These are phyloP conservation scores for Umbilicaria muhlenbergii DNA, from an alignment of 495 filamentous ascomycete species.

Conservation along the genomic window DNA sequence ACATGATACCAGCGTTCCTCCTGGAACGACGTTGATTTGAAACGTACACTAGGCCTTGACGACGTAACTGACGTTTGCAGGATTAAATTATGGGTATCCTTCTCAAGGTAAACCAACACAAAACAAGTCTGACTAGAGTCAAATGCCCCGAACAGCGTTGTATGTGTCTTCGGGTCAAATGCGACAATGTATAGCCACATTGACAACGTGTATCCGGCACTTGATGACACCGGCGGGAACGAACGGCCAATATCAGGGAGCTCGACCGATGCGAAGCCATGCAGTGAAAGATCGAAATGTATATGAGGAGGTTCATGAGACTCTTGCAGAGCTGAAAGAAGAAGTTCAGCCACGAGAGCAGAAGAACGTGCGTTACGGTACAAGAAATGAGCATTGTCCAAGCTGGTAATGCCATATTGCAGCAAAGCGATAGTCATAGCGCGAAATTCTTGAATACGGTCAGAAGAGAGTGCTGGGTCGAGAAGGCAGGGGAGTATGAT, in stretches of 20 bases:
- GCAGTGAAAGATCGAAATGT: slow-evolving; percentile 80
- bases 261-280: slow-evolving; percentile 82
- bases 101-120: slow-evolving; percentile 82
- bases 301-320: slow-evolving; percentile 69
- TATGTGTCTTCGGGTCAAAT: slow-evolving; percentile 75
- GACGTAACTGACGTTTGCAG: slow-evolving; percentile 89
- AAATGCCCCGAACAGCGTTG: slow-evolving; percentile 90
- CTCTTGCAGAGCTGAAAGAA: slow-evolving; percentile 52
- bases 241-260: slow-evolving; percentile 63
- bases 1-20: slow-evolving; percentile 81
- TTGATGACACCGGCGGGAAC: slow-evolving; percentile 62
- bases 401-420: slow-evolving; percentile 50
- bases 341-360: slow-evolving; percentile 49
- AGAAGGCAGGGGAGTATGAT: slow-evolving; percentile 57
- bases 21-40: slow-evolving; percentile 66
- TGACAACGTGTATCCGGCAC: slow-evolving; percentile 71
- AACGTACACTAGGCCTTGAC: slow-evolving; percentile 74
- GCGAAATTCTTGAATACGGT: slow-evolving; percentile 43
- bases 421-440: slow-evolving; percentile 43
- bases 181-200: slow-evolving; percentile 77
- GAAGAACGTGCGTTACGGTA: slow-evolving; percentile 49
- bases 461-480: slow-evolving; percentile 21
- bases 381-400: slow-evolving; percentile 67
- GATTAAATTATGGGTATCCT: slow-evolving; percentile 89
- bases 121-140: slow-evolving; percentile 90